Percentiles rank a stretch among this genome's conserved stretches.
These are phyloP conservation scores for Oryza nivara DNA, from an alignment of 176 grass and related monocot genomes.

Conservation along the genomic window DNA sequence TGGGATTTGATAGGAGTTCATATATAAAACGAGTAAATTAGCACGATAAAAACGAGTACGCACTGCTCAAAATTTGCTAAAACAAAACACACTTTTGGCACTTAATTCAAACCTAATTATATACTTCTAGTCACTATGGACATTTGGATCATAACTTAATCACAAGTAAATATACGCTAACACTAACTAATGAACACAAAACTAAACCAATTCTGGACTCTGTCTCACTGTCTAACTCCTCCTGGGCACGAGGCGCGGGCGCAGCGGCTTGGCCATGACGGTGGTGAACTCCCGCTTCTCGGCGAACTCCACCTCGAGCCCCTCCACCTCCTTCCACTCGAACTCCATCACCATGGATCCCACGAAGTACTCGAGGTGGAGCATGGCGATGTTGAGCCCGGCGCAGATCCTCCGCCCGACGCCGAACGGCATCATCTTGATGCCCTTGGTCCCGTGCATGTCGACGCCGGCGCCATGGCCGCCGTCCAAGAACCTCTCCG, in stretches of 20 bases:
- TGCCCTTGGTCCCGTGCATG: slow-evolving; percentile 39
- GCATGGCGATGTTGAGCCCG: slow-evolving; percentile 36
- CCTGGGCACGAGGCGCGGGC: slow-evolving; percentile 13
- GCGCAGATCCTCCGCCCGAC: slow-evolving; percentile 53
- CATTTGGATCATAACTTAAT: background rate
- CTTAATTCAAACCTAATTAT: background rate
- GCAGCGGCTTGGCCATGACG: slow-evolving; percentile 59
- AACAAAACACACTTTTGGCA: too few relatives aligned
- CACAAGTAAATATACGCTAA: background rate
- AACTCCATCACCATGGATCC: slow-evolving; percentile 55
- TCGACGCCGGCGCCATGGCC: slow-evolving; percentile 53
- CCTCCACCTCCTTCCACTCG: slow-evolving; percentile 42
- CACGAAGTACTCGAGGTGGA: slow-evolving; percentile 63
- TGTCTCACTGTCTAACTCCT: background rate
- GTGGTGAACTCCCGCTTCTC: slow-evolving; percentile 48
- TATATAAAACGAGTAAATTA: too few relatives aligned
- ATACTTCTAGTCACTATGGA: background rate
- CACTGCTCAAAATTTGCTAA: too few relatives aligned
- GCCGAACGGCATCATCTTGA: slow-evolving; percentile 73
- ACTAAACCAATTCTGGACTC: background rate
- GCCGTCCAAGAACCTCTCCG: slow-evolving; percentile 62
- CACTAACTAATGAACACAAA: background rate
- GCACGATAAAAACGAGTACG: too few relatives aligned
- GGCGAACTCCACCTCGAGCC: slow-evolving; percentile 44
- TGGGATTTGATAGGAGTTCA: too few relatives aligned